Percentiles rank a stretch among this genome's conserved stretches.
phyloP scores from a whole-genome alignment of 1,284 basidiomycete genomes.

The Leccinum solheimii region DNA sequence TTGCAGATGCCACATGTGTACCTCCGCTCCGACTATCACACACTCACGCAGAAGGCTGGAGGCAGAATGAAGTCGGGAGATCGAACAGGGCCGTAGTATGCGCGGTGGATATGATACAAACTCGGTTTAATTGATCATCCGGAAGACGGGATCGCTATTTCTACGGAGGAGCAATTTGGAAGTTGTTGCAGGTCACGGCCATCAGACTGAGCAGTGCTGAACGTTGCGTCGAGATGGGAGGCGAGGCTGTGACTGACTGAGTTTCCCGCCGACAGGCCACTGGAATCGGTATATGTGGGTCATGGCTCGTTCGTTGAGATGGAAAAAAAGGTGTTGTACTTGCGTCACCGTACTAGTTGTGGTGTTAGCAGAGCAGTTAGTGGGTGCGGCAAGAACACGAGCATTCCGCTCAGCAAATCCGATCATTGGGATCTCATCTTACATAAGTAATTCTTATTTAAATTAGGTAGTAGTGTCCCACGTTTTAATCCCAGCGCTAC shows the following conservation, averaged over 20 bases:
- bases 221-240: not conserved
- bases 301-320: not conserved
- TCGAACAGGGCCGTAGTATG: not conserved
- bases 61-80: not conserved
- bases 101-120: not conserved
- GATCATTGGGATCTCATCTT: not conserved
- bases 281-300: not conserved
- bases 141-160: not conserved
- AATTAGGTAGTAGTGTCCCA: too few relatives aligned
- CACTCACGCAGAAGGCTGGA: not conserved
- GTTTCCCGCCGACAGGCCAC: not conserved
- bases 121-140: not conserved
- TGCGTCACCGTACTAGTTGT: not conserved
- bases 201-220: not conserved
- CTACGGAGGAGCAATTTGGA: not conserved
- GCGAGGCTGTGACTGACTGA: not conserved
- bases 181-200: not conserved
- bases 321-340: not conserved
- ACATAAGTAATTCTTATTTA: too few relatives aligned
- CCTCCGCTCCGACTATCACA: not conserved
- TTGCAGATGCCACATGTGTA: not conserved
- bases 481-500: too few relatives aligned
- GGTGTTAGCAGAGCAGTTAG: not conserved
- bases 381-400: not conserved
- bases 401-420: not conserved